Base-by-base conservation (phyloP, 2,329 filamentous ascomycete genomes). In the Diaporthe sp. region DNA sequence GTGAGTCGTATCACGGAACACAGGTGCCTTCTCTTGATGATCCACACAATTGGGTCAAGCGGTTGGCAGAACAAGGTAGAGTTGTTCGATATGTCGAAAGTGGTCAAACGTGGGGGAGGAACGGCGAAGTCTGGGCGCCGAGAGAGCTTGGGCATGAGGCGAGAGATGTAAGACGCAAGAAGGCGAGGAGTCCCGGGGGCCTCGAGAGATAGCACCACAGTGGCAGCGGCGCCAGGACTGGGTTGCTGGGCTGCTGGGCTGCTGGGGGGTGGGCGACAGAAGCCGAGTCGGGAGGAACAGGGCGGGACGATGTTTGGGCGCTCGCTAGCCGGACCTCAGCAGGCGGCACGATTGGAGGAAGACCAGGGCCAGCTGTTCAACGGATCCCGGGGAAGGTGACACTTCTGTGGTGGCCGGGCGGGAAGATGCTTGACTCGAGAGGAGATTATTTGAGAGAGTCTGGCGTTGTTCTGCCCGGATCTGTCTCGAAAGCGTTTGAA, bases 81-180 rank as follows among this genome's bases (percentile, higher is more conserved):
- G 65, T 69, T 69, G 55, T 42, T 53, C 35, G 42, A 58, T 71
- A 68, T 69, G 51, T 71, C 75, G 70, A 76, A 76, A 53, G 71
- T 59, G 69, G 68, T 76, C 74, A 61, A 74, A 75, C 56, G 72
- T 77, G 76, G 79, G 80, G 77, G 77, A 79, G 78, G 77, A 77
- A 76, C 76, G 75, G 76, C 32, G 76, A 79, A 79, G 80, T 81
- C 83, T 85, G 82, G 83, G 82, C 83, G 83, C 83, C 83, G 79
- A 84, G 83, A 83, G 81, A 79, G 80, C 78, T 79, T 80, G 76
- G 78, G 76, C 72, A 76, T 37, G 71, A 77, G 72, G 73, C 72
- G 72, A 77, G 68, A 73, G 74, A 77, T 51, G 68, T 59, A 27
- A 55, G 53, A 61, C 44, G 56, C 50, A 78, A 25, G 61, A 61